Base-by-base conservation (phyloP, 2,329 filamentous ascomycete genomes). In the Mycogone perniciosa region DNA sequence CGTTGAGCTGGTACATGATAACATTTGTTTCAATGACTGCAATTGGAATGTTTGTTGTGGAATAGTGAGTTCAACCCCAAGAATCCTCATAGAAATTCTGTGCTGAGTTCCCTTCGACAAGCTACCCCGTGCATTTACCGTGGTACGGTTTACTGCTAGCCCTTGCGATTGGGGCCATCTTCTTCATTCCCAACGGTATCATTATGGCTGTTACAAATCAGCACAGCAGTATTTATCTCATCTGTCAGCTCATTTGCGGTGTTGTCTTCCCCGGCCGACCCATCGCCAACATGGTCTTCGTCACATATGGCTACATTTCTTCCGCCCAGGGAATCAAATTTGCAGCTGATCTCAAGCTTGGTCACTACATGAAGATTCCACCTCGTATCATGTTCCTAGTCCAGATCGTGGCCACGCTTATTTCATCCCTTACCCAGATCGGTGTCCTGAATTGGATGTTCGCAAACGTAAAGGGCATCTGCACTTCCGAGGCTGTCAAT, bases 181-280 rank as follows among this genome's bases (percentile, higher is more conserved):
- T 95, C 54, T 95, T 95, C 71, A 89, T 95, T 53, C 89, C 89
- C 8, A 92, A 93, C 56, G 89, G 89, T 54, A 93, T 95, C 64
- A 87, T 95, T 61, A 95, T 93, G 87, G 89, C 89, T 11, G 89
- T 95, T 58, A 95, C 89, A 7, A 95, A 93, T 65, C 88, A 92
- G 64, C 88, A 93, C 67, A 89, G 84, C 67, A 89, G 85, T 66
- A 88, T 92, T 57, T 93, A 92, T 65, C 77, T 93, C 34, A 88
- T 93, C 60, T 92, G 88, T 65, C 89, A 93, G 67, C 78, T 95
- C 51, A 84, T 93, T 56, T 92, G 88, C 56, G 89, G 89, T 48
- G 83, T 80, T 46, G 76, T 89, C 11, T 95, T 95, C 64, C 89
- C 89, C 1, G 89, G 89, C 30, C 84, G 86, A 1, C 89, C 89